Percentiles rank a stretch among this genome's conserved stretches.
Evolutionary conservation across 768 basidiomycete species (phyloP).

Genomic region (Suillus lakei): DNA sequence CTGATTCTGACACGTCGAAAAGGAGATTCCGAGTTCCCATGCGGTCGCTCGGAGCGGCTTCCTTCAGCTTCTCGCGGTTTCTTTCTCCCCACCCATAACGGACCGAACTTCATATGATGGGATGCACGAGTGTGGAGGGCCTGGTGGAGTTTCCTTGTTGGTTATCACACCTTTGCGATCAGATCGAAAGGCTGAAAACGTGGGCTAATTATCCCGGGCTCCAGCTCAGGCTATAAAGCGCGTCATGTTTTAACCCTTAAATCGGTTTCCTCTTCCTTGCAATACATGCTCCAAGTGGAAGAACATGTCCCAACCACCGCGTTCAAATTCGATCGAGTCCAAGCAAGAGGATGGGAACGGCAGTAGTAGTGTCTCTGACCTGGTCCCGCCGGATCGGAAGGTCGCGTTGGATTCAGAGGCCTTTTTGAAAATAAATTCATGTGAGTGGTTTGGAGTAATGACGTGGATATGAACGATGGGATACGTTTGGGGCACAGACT

Average conservation of each 20-base stretch:
- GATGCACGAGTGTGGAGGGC: neutral
- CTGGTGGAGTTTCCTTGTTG: neutral
- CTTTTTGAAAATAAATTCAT: slow-evolving; percentile 34
- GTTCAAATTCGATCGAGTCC: too few species aligned
- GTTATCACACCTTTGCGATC: neutral
- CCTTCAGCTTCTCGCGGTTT: neutral
- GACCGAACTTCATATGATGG: neutral
- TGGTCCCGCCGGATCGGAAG: slow-evolving; percentile 25
- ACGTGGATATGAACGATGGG: neutral
- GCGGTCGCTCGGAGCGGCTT: neutral
- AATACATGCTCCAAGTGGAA: neutral
- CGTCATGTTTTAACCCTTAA: neutral
- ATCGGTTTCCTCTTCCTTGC: neutral
- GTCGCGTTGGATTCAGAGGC: slow-evolving; percentile 32
- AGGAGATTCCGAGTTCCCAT: neutral
- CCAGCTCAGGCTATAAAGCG: neutral
- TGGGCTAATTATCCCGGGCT: neutral
- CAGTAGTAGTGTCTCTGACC: slow-evolving; percentile 5
- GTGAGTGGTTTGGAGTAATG: slow-evolving; percentile 20
- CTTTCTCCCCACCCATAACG: neutral
- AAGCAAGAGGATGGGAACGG: neutral
- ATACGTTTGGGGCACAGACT: slow-evolving; percentile 21
- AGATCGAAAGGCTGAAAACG: neutral
- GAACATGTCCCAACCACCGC: neutral
- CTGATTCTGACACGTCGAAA: neutral